Percentiles rank a stretch among this genome's conserved stretches.
Conservation (phyloP, 2,329 filamentous ascomycete species). For the Neofusicoccum kwambonambiense region DNA sequence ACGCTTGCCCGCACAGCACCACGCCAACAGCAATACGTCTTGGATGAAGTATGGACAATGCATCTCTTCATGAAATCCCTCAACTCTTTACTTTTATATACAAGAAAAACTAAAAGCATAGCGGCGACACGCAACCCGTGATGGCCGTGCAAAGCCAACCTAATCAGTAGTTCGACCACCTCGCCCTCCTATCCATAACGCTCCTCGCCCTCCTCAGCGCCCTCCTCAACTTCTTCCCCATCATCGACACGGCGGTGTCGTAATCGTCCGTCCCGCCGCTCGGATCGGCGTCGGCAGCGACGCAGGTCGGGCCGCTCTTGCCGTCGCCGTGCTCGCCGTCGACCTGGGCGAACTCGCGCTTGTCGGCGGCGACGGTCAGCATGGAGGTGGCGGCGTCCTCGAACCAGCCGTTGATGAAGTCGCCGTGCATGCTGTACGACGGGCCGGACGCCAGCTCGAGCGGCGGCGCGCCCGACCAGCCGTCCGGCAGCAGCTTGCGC, state of each 20-base stretch:
- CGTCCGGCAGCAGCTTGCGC: conserved; percentile 43
- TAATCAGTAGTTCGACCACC: background rate
- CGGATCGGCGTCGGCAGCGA: conserved; percentile 43
- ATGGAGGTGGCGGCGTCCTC: conserved; percentile 43
- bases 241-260: conserved; percentile 34
- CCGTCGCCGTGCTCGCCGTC: conserved; percentile 36
- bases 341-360: conserved; percentile 37
- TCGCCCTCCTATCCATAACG: background rate
- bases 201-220: background rate
- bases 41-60: too few species aligned
- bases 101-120: too few species aligned
- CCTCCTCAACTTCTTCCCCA: conserved; percentile 18
- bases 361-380: conserved; percentile 37
- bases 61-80: too few species aligned
- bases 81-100: too few species aligned
- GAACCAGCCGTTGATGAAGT: conserved; percentile 51
- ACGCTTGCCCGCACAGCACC: too few species aligned
- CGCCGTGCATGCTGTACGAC: conserved; percentile 47
- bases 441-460: conserved; percentile 44
- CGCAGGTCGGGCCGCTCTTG: conserved; percentile 33
- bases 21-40: too few species aligned
- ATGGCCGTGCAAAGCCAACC: too few species aligned
- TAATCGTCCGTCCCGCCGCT: conserved; percentile 43
- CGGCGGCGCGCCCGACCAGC: conserved; percentile 47
- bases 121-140: too few species aligned